Percentiles rank a stretch among this genome's conserved stretches.
Conservation (phyloP, 1,284 basidiomycete species). For the Fomes fomentarius region DNA sequence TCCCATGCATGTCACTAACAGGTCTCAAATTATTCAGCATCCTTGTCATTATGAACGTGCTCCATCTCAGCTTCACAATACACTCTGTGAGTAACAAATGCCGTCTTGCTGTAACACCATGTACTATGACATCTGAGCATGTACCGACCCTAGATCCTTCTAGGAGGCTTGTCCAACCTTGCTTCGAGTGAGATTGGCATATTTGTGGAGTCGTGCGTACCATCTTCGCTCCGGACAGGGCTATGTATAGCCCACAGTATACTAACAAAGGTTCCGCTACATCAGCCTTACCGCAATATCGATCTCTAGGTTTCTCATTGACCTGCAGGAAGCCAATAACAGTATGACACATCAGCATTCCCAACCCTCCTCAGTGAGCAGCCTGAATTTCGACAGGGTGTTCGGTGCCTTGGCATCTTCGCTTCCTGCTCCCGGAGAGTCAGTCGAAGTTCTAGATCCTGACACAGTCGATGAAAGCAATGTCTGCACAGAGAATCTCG, state of each 20-base stretch:
- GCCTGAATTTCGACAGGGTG: slow-evolving; percentile 5
- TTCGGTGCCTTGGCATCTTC: background rate
- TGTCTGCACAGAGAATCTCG: no score
- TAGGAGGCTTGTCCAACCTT: no score
- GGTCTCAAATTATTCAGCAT: no score
- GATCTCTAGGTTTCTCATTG: slow-evolving; percentile 10
- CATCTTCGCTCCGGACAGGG: no score
- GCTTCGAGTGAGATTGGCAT: no score
- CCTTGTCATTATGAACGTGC: background rate
- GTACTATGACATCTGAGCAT: background rate
- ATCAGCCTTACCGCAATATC: slow-evolving; percentile 4
- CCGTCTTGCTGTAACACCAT: background rate
- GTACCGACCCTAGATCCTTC: no score
- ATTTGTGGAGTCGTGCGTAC: no score
- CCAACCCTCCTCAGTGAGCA: slow-evolving; percentile 1
- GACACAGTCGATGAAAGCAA: no score
- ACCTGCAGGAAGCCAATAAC: slow-evolving; percentile 8
- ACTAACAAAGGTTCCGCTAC: no score
- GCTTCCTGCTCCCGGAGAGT: slow-evolving; percentile 1
- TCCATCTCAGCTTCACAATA: slow-evolving; percentile 6
- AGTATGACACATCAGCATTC: background rate
- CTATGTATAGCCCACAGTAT: no score
- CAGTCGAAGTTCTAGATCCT: no score
- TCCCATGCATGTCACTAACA: no score
- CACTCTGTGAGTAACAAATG: slow-evolving; percentile 3